Conservation (phyloP, 106 monocot genomes). For the Acorus calamus region DNA sequence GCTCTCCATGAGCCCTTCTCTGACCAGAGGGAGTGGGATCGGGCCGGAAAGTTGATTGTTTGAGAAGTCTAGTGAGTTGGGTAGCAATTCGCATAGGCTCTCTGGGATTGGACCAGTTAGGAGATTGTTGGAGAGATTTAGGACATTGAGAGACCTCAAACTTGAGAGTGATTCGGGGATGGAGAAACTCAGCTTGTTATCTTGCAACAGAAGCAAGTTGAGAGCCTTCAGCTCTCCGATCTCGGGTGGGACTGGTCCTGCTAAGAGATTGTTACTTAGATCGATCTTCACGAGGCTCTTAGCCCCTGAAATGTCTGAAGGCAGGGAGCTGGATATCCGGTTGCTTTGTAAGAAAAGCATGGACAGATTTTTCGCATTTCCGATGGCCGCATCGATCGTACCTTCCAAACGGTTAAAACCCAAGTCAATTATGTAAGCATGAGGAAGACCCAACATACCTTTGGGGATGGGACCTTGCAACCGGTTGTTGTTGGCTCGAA, state of each 20-base stretch:
- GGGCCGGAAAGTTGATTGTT: slow-evolving; percentile 78
- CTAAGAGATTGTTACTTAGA: slow-evolving; percentile 67
- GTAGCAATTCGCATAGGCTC: slow-evolving; percentile 60
- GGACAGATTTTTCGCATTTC: slow-evolving; percentile 62
- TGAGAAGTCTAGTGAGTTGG: slow-evolving; percentile 86
- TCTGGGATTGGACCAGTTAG: slow-evolving; percentile 74
- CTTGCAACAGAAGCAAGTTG: slow-evolving; percentile 70
- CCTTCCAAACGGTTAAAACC: slow-evolving; percentile 69
- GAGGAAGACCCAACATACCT: slow-evolving; percentile 51
- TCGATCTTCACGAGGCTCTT: slow-evolving; percentile 69
- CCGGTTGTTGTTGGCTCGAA: slow-evolving; percentile 66
- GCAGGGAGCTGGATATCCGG: slow-evolving; percentile 45
- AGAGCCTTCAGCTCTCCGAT: slow-evolving; percentile 42
- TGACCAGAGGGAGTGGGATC: slow-evolving; percentile 65
- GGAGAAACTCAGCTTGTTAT: slow-evolving; percentile 49
- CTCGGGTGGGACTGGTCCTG: slow-evolving; percentile 60
- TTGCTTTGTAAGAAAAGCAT: slow-evolving; percentile 67
- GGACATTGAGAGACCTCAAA: slow-evolving; percentile 70
- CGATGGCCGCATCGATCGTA: slow-evolving; percentile 35
- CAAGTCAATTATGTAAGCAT: slow-evolving; percentile 68
- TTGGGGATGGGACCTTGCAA: slow-evolving; percentile 44
- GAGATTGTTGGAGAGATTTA: slow-evolving; percentile 86
- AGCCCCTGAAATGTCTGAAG: slow-evolving; percentile 44
- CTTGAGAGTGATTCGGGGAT: slow-evolving; percentile 65
- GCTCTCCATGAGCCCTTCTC: slow-evolving; percentile 68